phyloP scores from a whole-genome alignment of 768 basidiomycete species.

The Pisolithus marmoratus region DNA sequence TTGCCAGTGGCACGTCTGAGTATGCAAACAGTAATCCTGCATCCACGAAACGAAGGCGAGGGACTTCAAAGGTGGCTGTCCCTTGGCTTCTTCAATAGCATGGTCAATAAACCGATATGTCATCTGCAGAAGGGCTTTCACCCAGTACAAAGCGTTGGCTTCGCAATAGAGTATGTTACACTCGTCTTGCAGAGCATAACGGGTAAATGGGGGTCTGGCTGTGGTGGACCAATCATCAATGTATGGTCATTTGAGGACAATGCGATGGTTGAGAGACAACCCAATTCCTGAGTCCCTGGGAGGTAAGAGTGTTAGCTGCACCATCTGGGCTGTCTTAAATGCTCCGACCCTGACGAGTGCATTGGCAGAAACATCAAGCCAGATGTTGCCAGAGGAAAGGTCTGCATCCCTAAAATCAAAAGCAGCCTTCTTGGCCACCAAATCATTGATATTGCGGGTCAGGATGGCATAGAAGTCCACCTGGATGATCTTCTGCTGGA shows the following conservation, averaged over 20 bases:
- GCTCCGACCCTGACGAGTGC: constrained; percentile 1
- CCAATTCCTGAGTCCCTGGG: neutral
- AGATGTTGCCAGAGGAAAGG: neutral
- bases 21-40: constrained; percentile 1
- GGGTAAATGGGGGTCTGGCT: neutral
- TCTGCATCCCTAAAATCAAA: neutral
- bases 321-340: constrained; percentile 6
- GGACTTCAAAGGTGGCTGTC: constrained; percentile 4
- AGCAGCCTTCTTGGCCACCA: neutral
- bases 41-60: constrained; percentile 4
- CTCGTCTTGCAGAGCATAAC: neutral
- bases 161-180: no score
- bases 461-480: neutral
- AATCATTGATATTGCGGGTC: neutral
- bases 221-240: neutral
- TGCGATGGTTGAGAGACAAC: neutral
- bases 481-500: neutral
- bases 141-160: constrained; percentile 7
- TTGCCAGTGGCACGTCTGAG: neutral
- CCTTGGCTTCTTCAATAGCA: neutral
- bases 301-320: neutral
- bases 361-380: neutral
- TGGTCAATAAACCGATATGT: constrained; percentile 5
- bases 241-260: constrained; percentile 2
- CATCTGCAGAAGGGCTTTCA: constrained; percentile 1